Base-by-base conservation (phyloP, 176 grass and related monocot genomes). In the Paspalum notatum region DNA sequence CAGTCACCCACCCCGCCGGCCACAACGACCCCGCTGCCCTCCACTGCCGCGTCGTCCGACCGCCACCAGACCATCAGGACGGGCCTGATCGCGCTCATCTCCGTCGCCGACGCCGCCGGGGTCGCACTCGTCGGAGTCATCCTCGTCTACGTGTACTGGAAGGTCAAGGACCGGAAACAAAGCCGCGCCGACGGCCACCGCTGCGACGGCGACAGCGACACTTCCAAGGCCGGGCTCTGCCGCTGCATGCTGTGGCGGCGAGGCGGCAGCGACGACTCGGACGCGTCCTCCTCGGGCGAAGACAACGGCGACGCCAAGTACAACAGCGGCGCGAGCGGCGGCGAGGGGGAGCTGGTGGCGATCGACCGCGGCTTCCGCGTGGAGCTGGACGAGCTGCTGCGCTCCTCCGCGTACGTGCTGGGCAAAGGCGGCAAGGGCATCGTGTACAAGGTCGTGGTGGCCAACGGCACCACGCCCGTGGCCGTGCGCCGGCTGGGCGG, bases 361-460 rank as follows among this genome's bases (percentile, higher is more conserved):
- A 95, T 95, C 81, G 96, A 99, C 89, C 69, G 82, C 15, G 88
- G 86, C 2, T 99, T 99, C 72, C 80, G 68, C 68, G 75, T 99
- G 62, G 92, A 99, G 65, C 83, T 99, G 84, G 96, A 99, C 69
- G 96, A 99, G 72, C 86, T 95, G 62, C 85, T 99, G 55, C 82
- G 96, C 18, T 92, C 96, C 0, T 99, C 96, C 14, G 96, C 96
- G 15, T 99, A 99, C 68, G 96, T 99, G 8, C 86, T 99, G 25
- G 92, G 96, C 9, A 99, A 99, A 6, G 92, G 96, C 3, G 96
- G 88, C 45, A 93, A 93, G 76, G 96, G 96, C 62, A 99, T 99
- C 62, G 93, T 99, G 75, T 99, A 93, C 87, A 95, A 99, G 87
- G 96, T 99, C 57, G 96, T 99, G 75, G 91, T 95, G 51, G 92